Conservation (phyloP, 495 filamentous ascomycete species). For the Lentithecium fluviatile region DNA sequence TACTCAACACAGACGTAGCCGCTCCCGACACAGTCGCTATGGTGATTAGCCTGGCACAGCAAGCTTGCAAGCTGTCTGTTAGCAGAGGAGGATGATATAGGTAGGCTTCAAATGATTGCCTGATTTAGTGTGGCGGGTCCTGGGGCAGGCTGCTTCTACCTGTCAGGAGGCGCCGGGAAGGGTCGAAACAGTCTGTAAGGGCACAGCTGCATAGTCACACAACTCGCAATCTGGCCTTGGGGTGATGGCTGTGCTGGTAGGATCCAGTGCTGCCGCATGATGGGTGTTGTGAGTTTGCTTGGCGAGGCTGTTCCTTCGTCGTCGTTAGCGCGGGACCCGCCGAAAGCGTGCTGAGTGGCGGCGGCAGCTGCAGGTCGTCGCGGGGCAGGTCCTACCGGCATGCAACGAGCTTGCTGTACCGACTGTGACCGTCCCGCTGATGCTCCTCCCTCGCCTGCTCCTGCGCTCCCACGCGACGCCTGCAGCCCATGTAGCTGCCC, state of each 20-base stretch:
- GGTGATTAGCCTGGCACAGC: background rate
- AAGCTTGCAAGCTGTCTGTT: constrained; percentile 1
- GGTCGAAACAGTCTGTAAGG: background rate
- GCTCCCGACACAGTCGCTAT: too few relatives aligned
- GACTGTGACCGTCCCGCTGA: too few relatives aligned
- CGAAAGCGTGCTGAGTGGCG: too few relatives aligned
- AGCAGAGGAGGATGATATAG: constrained; percentile 1
- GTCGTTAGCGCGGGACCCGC: background rate
- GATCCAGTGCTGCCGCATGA: background rate
- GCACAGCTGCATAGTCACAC: constrained; percentile 2
- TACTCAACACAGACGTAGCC: too few relatives aligned
- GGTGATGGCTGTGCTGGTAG: background rate
- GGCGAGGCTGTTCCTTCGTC: background rate
- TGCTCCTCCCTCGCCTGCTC: constrained; percentile 13
- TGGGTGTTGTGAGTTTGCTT: background rate
- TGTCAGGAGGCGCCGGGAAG: background rate
- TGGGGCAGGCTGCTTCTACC: constrained; percentile 1
- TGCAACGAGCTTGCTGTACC: too few relatives aligned
- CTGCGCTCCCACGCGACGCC: constrained; percentile 20
- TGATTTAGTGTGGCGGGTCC: background rate
- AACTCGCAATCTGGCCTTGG: background rate
- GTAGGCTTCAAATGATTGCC: background rate
- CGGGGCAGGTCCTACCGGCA: too few relatives aligned
- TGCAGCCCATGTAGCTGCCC: constrained; percentile 27
- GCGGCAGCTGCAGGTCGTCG: too few relatives aligned